phyloP scores from a whole-genome alignment of 305 asterid genomes.

The Solanum chacoense region DNA sequence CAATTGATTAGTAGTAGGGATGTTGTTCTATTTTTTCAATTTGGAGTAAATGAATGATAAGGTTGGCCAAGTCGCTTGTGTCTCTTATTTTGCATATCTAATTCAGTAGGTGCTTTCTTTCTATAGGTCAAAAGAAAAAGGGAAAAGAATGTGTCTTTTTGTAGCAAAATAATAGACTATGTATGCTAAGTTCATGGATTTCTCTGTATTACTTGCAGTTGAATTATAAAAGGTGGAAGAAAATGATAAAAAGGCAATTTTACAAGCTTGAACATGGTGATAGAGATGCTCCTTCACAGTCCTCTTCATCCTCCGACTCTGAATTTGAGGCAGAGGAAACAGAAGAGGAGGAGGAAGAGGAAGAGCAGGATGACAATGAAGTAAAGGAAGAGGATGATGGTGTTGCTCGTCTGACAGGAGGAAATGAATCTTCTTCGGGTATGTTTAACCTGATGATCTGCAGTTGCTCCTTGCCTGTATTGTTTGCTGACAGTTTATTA shows the following conservation, averaged over 20 bases:
- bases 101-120: not conserved
- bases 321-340: slow-evolving; percentile 53
- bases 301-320: slow-evolving; percentile 62
- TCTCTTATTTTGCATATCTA: not conserved
- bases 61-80: not conserved
- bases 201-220: slow-evolving; percentile 29
- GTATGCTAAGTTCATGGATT: slow-evolving; percentile 2
- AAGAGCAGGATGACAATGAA: slow-evolving; percentile 3
- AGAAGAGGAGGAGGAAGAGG: slow-evolving; percentile 33
- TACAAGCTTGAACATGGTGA: slow-evolving; percentile 70
- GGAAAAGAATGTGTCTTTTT: not conserved
- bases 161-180: not conserved
- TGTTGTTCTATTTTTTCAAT: not conserved
- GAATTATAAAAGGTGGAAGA: slow-evolving; percentile 7
- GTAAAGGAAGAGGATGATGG: slow-evolving; percentile 1
- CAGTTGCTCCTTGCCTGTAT: not conserved
- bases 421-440: slow-evolving; percentile 64
- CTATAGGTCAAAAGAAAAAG: not conserved
- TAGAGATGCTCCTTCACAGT: slow-evolving; percentile 65
- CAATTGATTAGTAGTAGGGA: not conserved
- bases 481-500: not conserved
- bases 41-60: not conserved
- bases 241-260: slow-evolving; percentile 81
- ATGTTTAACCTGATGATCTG: slow-evolving; percentile 4
- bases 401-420: slow-evolving; percentile 25